Conservation (phyloP, 495 filamentous ascomycete genomes). For the Baudoinia panamericana region DNA sequence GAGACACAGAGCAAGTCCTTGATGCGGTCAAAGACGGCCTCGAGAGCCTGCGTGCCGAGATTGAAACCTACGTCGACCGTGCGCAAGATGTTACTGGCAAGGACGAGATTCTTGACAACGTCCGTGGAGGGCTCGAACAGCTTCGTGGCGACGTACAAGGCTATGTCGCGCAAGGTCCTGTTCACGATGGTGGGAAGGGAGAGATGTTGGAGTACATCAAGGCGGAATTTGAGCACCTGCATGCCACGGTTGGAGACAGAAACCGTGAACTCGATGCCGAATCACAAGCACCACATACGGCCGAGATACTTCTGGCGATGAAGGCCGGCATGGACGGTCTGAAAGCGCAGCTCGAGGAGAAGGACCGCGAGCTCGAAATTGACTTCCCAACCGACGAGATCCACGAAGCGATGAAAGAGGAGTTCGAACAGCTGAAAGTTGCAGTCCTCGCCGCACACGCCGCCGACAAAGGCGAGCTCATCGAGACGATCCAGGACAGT, state of each 20-base stretch:
- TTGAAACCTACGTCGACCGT: constrained; percentile 65
- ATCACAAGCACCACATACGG: constrained; percentile 14
- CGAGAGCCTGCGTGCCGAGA: constrained; percentile 62
- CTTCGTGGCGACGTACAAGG: constrained; percentile 61
- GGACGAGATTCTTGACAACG: constrained; percentile 63
- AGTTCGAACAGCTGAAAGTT: constrained; percentile 48
- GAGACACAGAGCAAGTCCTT: constrained; percentile 68
- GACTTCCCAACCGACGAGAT: constrained; percentile 30
- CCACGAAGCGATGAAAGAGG: constrained; percentile 33
- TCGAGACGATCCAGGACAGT: constrained; percentile 27
- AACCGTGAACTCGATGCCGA: constrained; percentile 8
- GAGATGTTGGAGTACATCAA: constrained; percentile 59
- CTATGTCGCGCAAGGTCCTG: constrained; percentile 38
- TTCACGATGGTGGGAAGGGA: constrained; percentile 33
- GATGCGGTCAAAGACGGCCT: constrained; percentile 78
- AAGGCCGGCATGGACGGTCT: constrained; percentile 28
- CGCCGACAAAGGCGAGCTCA: constrained; percentile 28
- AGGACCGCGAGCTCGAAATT: constrained; percentile 18
- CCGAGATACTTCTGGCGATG: constrained; percentile 25
- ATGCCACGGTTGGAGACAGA: constrained; percentile 20
- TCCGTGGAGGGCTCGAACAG: constrained; percentile 57
- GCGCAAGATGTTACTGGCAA: constrained; percentile 53
- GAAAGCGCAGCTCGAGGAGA: constrained; percentile 22
- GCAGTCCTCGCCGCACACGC: constrained; percentile 23
- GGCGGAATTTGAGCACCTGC: constrained; percentile 57